Conservation (phyloP, 73 alveolate genomes). For the Tetrahymena thermophila region DNA sequence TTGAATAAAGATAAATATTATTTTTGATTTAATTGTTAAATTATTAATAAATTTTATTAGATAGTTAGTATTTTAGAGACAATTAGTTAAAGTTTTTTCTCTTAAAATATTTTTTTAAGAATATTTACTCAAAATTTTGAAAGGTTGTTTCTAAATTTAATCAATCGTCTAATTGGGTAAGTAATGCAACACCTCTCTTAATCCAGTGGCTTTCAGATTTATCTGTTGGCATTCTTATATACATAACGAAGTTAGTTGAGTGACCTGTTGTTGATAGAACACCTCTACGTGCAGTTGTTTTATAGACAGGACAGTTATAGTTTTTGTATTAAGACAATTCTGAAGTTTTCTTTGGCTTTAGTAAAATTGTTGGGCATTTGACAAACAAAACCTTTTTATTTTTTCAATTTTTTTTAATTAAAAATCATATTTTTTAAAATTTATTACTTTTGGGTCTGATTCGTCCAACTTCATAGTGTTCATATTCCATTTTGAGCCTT, state of each 20-base stretch:
- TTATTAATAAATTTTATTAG: background rate
- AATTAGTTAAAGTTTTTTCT: background rate
- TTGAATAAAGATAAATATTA: background rate
- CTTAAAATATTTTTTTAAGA: background rate
- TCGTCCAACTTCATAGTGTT: slow-evolving; percentile 81
- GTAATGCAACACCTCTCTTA: slow-evolving; percentile 93
- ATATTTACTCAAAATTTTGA: background rate
- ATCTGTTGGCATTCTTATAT: slow-evolving; percentile 71
- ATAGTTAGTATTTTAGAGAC: background rate
- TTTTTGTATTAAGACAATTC: slow-evolving; percentile 71
- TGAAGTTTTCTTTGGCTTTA: slow-evolving; percentile 83
- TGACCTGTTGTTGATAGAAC: slow-evolving; percentile 95
- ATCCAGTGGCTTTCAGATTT: slow-evolving; percentile 90
- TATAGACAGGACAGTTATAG: slow-evolving; percentile 81
- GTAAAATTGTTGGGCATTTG: slow-evolving; percentile 98
- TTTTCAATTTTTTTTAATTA: slow-evolving; percentile 76
- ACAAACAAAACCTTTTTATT: slow-evolving; percentile 87
- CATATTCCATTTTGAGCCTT: slow-evolving; percentile 98
- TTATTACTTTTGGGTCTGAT: slow-evolving; percentile 92
- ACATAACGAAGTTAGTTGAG: slow-evolving; percentile 92
- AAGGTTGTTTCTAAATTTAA: background rate
- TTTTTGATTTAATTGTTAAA: background rate
- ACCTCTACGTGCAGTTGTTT: slow-evolving; percentile 83
- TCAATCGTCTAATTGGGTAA: slow-evolving; percentile 93
- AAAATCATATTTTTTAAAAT: slow-evolving; percentile 68